These are phyloP conservation scores for Hanseniaspora sp. DNA, from an alignment of 1,139 yeast genomes.

Conservation along the genomic window DNA sequence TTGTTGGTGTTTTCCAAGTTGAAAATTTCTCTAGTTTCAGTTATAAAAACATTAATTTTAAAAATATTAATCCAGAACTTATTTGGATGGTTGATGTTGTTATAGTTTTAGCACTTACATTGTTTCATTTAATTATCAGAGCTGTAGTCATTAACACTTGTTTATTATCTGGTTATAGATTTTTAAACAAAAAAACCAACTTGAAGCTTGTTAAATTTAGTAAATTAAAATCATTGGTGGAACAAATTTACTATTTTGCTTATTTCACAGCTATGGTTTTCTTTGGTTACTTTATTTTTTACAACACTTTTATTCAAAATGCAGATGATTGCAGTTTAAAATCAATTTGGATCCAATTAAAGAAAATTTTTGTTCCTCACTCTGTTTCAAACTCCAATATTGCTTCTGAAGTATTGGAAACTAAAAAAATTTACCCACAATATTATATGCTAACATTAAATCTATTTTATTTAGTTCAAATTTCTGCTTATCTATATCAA, in stretches of 20 bases:
- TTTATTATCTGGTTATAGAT: background rate
- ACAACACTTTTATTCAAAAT: background rate
- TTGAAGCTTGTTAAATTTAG: slow-evolving; percentile 2
- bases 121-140: slow-evolving; percentile 8
- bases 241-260: slow-evolving; percentile 11
- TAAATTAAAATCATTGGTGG: slow-evolving; percentile 13
- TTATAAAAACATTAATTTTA: background rate
- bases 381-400: background rate
- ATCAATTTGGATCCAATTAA: background rate
- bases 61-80: background rate
- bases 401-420: background rate
- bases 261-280: slow-evolving; percentile 1
- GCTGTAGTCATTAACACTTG: slow-evolving; percentile 2
- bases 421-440: background rate
- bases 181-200: background rate
- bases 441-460: slow-evolving; percentile 34
- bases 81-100: slow-evolving; percentile 7
- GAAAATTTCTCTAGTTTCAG: background rate
- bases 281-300: slow-evolving; percentile 9
- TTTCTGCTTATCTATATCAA: slow-evolving; percentile 74
- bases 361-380: slow-evolving; percentile 12
- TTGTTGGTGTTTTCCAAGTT: background rate
- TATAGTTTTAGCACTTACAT: background rate
- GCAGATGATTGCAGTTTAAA: background rate
- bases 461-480: slow-evolving; percentile 57